Conservation (phyloP, 2,329 filamentous ascomycete genomes). For the Cladosporium austrohemisphaericum region DNA sequence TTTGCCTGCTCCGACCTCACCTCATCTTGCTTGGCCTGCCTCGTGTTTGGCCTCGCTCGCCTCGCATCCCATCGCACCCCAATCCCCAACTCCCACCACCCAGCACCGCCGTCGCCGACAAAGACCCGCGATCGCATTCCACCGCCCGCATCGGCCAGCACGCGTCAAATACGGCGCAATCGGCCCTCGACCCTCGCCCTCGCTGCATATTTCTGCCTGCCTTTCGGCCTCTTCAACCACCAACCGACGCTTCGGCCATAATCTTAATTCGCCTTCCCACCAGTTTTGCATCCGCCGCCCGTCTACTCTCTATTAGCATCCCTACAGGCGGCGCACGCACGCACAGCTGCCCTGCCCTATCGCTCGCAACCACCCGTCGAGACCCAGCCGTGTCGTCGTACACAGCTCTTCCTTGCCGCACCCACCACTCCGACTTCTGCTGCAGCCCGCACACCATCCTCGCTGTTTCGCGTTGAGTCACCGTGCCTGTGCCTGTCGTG, state of each 20-base stretch:
- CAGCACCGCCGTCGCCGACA: slow-evolving; percentile 10
- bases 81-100: too few relatives aligned
- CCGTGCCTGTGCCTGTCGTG: slow-evolving; percentile 12
- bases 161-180: slow-evolving; percentile 13
- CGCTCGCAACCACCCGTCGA: neutral
- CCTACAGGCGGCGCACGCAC: neutral
- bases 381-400: neutral
- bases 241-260: slow-evolving; percentile 13
- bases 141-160: slow-evolving; percentile 9
- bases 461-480: slow-evolving; percentile 14
- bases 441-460: slow-evolving; percentile 14
- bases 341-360: slow-evolving; percentile 2
- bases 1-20: neutral
- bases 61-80: neutral
- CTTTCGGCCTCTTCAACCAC: neutral
- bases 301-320: too few relatives aligned
- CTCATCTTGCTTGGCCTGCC: neutral
- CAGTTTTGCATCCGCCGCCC: slow-evolving; percentile 1
- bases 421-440: neutral
- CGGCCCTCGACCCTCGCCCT: slow-evolving; percentile 4
- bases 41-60: neutral
- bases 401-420: slow-evolving; percentile 15
- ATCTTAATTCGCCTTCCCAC: slow-evolving; percentile 15
- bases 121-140: slow-evolving; percentile 15
- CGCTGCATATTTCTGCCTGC: slow-evolving; percentile 5